Evolutionary conservation across 208 protist species (phyloP), one percentile per base, ranked within the genome.

Genomic region (Acanthamoeba triangularis): DNA sequence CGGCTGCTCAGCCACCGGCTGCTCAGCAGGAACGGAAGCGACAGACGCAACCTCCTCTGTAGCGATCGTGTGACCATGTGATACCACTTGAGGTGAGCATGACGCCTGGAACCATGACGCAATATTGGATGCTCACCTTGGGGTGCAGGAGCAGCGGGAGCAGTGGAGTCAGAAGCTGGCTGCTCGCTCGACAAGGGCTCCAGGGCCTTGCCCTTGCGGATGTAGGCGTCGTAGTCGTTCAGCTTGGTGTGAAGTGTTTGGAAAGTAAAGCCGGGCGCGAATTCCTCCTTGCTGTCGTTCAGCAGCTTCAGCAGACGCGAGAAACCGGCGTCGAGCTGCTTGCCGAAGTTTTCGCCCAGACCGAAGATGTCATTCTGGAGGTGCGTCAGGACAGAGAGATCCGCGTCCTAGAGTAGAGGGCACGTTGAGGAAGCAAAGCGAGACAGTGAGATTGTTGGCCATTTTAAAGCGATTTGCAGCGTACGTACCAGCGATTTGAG

Each of bases 251-350:
- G 74, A 49, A 82, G 33, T 35, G 74, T 30, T 5, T 82, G 74
- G 74, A 54, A 82, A 37, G 35, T 30, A 23, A 52, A 49, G 10
- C 74, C 74, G 49, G 74, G 74, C 14, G 41, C 41, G 18, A 82
- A 41, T 23, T 82, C 74, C 33, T 82, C 74, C 74, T 82, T 47
- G 74, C 74, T 82, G 74, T 52, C 20, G 41, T 82, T 82, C 35
- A 82, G 37, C 37, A 82, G 74, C 74, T 82, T 82, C 74, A 54
- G 37, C 35, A 82, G 37, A 18, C 74, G 74, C 33, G 74, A 23
- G 37, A 82, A 82, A 35, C 37, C 74, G 20, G 74, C 74, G 37
- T 82, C 74, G 74, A 82, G 74, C 74, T 82, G 74, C 37, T 82
- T 82, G 37, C 74, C 74, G 37, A 54, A 82, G 41, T 82, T 82